These are phyloP conservation scores for Aspergillus persii DNA, from an alignment of 2,329 filamentous ascomycete species.

Conservation along the genomic window DNA sequence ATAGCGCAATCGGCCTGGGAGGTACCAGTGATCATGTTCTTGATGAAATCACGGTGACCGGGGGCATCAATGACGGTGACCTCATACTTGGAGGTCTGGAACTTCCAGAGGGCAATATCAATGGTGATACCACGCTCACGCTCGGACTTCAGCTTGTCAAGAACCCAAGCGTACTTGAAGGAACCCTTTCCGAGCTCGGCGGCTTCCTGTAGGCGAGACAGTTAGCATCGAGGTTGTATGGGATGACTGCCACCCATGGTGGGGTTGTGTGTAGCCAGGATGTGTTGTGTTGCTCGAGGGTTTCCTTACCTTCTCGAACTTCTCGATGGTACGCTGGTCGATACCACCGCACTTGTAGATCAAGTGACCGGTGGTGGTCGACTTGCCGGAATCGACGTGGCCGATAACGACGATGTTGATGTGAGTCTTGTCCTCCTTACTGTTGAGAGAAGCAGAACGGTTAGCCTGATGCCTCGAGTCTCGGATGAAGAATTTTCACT, in stretches of 20 bases:
- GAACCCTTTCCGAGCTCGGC: conserved; percentile 99
- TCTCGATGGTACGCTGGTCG: conserved; percentile 99
- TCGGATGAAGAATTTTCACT: neutral
- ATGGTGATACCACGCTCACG: conserved; percentile 99
- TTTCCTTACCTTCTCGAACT: conserved; percentile 96
- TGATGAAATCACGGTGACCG: conserved; percentile 99
- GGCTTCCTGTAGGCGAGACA: conserved; percentile 69
- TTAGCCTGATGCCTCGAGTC: neutral
- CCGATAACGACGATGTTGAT: conserved; percentile 99
- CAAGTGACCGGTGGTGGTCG: conserved; percentile 94
- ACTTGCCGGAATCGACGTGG: conserved; percentile 99
- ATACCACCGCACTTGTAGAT: conserved; percentile 99
- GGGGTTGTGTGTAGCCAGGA: neutral
- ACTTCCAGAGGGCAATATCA: conserved; percentile 99
- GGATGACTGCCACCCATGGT: neutral
- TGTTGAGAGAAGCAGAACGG: conserved; percentile 39
- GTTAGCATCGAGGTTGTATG: conserved; percentile 12
- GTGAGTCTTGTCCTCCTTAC: conserved; percentile 94
- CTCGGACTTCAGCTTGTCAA: conserved; percentile 99
- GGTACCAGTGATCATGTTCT: conserved; percentile 99
- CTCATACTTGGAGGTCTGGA: conserved; percentile 97
- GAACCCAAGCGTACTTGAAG: conserved; percentile 99
- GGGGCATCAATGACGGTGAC: conserved; percentile 99
- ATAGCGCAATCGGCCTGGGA: conserved; percentile 99
- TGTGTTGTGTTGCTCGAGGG: neutral